Evolutionary conservation across 148 eudicot species (phyloP).

Genomic region (Rhododendron griersonianum): DNA sequence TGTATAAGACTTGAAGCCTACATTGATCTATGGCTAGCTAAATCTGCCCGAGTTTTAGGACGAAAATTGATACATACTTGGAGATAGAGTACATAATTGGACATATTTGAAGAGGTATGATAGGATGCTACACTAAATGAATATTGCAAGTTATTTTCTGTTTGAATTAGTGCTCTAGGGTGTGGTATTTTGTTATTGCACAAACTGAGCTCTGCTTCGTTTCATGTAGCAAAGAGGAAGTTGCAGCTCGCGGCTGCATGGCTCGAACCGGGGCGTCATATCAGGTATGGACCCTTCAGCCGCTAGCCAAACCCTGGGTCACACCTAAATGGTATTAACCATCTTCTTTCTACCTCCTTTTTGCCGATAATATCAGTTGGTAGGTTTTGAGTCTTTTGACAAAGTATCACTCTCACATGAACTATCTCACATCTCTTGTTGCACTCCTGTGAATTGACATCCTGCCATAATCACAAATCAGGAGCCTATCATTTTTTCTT

Average conservation of each 20-base stretch:
- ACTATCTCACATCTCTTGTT: background rate
- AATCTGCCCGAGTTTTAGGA: background rate
- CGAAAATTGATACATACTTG: background rate
- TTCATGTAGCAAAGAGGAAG: background rate
- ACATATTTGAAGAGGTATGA: background rate
- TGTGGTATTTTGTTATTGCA: background rate
- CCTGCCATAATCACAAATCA: background rate
- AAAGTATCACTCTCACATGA: background rate
- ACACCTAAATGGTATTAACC: too few species aligned
- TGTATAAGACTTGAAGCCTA: background rate
- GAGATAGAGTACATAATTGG: background rate
- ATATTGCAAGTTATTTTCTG: background rate
- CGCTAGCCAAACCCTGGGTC: background rate
- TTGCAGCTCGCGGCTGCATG: background rate
- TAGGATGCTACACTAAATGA: background rate
- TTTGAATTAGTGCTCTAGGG: background rate
- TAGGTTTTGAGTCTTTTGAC: too few species aligned
- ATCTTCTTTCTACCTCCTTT: background rate
- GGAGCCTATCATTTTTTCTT: background rate
- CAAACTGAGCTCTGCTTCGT: background rate
- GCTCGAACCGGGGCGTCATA: background rate
- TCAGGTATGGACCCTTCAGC: background rate
- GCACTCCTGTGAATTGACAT: background rate
- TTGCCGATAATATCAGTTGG: background rate
- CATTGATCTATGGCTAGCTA: background rate